A percentile compares a stretch with the other conserved stretches of the same genome.
These are phyloP conservation scores for Austroboletus novae-zelandiae DNA, from an alignment of 1,284 basidiomycete genomes.

Conservation along the genomic window DNA sequence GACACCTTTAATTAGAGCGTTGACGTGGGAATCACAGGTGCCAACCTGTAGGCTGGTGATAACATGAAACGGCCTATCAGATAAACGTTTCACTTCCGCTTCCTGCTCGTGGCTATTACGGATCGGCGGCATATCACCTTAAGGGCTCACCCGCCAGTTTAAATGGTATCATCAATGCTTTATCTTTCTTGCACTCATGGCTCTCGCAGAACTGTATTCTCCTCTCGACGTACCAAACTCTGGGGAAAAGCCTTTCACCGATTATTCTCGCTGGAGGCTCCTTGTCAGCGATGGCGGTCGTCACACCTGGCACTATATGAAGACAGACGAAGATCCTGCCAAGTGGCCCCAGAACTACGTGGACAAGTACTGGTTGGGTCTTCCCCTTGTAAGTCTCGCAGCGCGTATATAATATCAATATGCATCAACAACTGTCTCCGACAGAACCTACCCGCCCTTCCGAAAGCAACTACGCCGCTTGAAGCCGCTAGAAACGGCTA, in stretches of 20 bases:
- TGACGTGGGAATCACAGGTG: too few relatives aligned
- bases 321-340: conserved; percentile 59
- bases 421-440: not conserved
- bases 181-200: conserved; percentile 4
- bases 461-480: conserved; percentile 60
- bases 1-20: too few relatives aligned
- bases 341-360: conserved; percentile 73
- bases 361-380: conserved; percentile 87
- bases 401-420: not conserved
- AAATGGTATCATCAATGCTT: conserved; percentile 7
- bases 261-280: conserved; percentile 83
- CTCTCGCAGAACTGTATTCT: conserved; percentile 40
- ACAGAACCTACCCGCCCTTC: conserved; percentile 64
- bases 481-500: conserved; percentile 87
- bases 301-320: conserved; percentile 88
- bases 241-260: conserved; percentile 60
- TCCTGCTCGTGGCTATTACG: too few relatives aligned
- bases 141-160: not conserved
- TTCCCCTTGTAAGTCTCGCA: conserved; percentile 60
- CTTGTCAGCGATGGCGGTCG: conserved; percentile 79
- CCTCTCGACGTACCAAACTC: conserved; percentile 51
- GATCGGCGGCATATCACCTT: too few relatives aligned
- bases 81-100: too few relatives aligned
- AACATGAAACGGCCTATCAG: too few relatives aligned
- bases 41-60: too few relatives aligned